Evolutionary conservation across 306 rosid species (phyloP).

Genomic region (peach (Prunus persica)): DNA sequence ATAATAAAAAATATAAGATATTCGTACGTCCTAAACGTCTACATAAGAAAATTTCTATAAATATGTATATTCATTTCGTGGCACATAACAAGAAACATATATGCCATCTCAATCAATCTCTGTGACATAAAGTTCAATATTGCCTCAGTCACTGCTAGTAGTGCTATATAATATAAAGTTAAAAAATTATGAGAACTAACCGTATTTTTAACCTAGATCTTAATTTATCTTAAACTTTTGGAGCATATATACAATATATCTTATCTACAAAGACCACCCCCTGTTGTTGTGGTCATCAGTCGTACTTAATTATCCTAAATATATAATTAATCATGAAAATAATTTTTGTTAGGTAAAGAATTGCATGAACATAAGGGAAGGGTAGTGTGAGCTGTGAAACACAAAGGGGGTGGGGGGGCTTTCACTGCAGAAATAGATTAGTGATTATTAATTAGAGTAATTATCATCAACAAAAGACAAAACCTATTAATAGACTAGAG

Average conservation of each 20-base stretch:
- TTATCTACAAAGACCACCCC: too few relatives aligned
- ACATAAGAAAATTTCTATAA: too few relatives aligned
- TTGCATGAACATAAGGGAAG: not conserved
- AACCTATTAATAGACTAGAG: slow-evolving; percentile 41
- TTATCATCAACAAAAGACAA: slow-evolving; percentile 32
- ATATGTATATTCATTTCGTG: not conserved
- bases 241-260: too few relatives aligned
- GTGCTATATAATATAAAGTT: slow-evolving; percentile 18
- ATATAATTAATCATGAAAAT: not conserved
- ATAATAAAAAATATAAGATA: fast-evolving
- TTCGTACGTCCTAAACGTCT: fast-evolving
- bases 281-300: too few relatives aligned
- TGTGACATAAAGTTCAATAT: slow-evolving; percentile 23
- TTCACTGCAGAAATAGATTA: slow-evolving; percentile 4
- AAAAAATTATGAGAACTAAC: not conserved
- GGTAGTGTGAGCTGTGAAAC: slow-evolving; percentile 48
- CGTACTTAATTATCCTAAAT: too few relatives aligned
- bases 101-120: slow-evolving; percentile 22
- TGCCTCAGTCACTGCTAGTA: slow-evolving; percentile 20
- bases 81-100: slow-evolving; percentile 8
- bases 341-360: not conserved
- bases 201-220: too few relatives aligned
- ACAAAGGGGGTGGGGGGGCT: not conserved
- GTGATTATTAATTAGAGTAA: not conserved
- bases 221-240: too few relatives aligned